Base-by-base conservation (phyloP, 2,329 filamentous ascomycete species). In the Paracoccidioides brasiliensis region DNA sequence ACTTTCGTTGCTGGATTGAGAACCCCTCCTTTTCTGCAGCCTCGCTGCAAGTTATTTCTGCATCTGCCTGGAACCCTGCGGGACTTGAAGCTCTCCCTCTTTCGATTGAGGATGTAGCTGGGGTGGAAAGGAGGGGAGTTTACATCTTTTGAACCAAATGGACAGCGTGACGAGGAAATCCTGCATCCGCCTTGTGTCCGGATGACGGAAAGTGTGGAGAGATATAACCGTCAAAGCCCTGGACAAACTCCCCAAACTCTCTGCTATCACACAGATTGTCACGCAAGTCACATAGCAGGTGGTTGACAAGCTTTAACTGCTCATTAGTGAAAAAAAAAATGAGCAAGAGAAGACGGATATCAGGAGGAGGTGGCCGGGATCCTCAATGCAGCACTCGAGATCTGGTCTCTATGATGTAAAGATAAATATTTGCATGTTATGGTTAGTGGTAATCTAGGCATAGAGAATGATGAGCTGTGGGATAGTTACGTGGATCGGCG, bases 191-290 rank as follows among this genome's bases (percentile, higher is more conserved):
- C 9, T 28, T 57, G 28, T 28, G 30, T 3, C 43, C 37, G n/a
- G 45, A 42, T 35, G 45, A 44, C 15, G 30, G 48, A 38, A 41
- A 33, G 45, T 57, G 4, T 57, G 55, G 55, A 57, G 40, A 35
- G 32, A 28, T 5, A 54, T 57, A 38, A 57, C 55, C 28, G 45
- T 46, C 38, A 54, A 45, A 42, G 55, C 37, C 12, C 15, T 54
- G 5, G 44, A 57, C 37, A 38, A 52, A 12, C 3, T 43, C 22
- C 37, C 52, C 4, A 12, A 45, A 15, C 52, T 54, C 49, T 42
- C 44, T n/a, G 14, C 5, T 5, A 33, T n/a, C 22, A 15, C 28
- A 30, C 4, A 45, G 33, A 35, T 28, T n/a, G 35, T 52, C 6
- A 7, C 32, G 12, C 28, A 37, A 35, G 8, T 46, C 5, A 9